Evolutionary conservation across 2,329 filamentous ascomycete genomes (phyloP).

Genomic region (Coleophoma cylindrospora): DNA sequence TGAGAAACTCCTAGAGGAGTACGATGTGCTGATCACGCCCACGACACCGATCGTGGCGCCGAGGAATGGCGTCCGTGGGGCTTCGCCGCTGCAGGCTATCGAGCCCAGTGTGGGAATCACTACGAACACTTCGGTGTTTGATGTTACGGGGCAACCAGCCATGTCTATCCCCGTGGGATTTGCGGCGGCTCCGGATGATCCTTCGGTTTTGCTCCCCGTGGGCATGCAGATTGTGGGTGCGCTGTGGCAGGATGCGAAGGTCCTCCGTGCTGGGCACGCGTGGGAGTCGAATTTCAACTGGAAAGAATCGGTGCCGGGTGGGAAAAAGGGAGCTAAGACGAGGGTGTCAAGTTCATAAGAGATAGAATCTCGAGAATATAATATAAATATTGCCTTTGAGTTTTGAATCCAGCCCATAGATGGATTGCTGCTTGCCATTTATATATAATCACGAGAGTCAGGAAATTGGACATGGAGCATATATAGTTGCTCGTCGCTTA

Average conservation of each 20-base stretch:
- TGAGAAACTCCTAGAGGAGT: constrained; percentile 32
- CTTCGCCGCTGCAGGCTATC: constrained; percentile 34
- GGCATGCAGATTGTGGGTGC: constrained; percentile 51
- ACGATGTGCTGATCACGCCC: constrained; percentile 42
- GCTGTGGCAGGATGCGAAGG: constrained; percentile 41
- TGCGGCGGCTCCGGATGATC: constrained; percentile 26
- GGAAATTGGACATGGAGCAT: too few relatives aligned
- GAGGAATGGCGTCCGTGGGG: constrained; percentile 32
- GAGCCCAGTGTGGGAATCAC: constrained; percentile 47
- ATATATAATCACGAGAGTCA: too few relatives aligned
- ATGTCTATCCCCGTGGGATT: constrained; percentile 46
- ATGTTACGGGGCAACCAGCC: constrained; percentile 52
- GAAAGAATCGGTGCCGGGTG: too few relatives aligned
- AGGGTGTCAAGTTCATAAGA: too few relatives aligned
- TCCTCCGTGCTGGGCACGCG: constrained; percentile 38
- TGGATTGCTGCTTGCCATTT: too few relatives aligned
- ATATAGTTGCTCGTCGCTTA: too few relatives aligned
- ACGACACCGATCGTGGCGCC: constrained; percentile 42
- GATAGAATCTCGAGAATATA: too few relatives aligned
- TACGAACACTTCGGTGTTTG: constrained; percentile 51
- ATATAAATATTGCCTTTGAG: too few relatives aligned
- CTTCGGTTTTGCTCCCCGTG: constrained; percentile 37
- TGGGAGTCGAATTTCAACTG: constrained; percentile 30
- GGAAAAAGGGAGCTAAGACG: too few relatives aligned
- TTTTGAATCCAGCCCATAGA: too few relatives aligned